phyloP scores from a whole-genome alignment of 2,329 filamentous ascomycete species.

The Pleomassaria siparia region DNA sequence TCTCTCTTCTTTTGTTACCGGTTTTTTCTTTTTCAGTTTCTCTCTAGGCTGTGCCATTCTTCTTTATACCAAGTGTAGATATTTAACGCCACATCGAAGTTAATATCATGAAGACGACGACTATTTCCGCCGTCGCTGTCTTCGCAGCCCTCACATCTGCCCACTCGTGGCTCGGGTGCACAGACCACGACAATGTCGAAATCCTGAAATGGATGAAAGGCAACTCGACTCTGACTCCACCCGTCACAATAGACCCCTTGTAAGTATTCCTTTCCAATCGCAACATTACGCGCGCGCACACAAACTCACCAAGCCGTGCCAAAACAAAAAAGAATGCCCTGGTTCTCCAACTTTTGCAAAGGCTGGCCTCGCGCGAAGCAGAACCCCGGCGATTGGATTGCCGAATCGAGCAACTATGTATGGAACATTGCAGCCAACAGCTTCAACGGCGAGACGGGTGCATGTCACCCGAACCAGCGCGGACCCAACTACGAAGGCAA shows the following conservation, averaged over 20 bases:
- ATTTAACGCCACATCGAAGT: not conserved
- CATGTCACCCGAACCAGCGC: conserved; percentile 12
- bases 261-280: not conserved
- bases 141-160: conserved; percentile 12
- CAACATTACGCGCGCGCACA: not conserved
- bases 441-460: conserved; percentile 8
- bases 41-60: not conserved
- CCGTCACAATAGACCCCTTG: conserved; percentile 10
- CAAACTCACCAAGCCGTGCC: not conserved
- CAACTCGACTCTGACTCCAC: conserved; percentile 11
- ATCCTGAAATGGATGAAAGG: conserved; percentile 24
- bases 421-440: conserved; percentile 16
- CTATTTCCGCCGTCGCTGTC: not conserved
- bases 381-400: conserved; percentile 27
- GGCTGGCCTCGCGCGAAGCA: conserved; percentile 25
- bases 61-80: not conserved
- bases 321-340: conserved; percentile 15
- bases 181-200: conserved; percentile 24
- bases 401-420: conserved; percentile 20
- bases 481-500: conserved; percentile 13
- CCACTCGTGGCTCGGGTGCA: conserved; percentile 31
- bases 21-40: not conserved
- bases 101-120: not conserved
- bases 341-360: conserved; percentile 21
- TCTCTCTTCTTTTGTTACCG: not conserved